These are phyloP conservation scores for Arabidopsis suecica DNA, from an alignment of 345 rosid species.

Conservation along the genomic window DNA sequence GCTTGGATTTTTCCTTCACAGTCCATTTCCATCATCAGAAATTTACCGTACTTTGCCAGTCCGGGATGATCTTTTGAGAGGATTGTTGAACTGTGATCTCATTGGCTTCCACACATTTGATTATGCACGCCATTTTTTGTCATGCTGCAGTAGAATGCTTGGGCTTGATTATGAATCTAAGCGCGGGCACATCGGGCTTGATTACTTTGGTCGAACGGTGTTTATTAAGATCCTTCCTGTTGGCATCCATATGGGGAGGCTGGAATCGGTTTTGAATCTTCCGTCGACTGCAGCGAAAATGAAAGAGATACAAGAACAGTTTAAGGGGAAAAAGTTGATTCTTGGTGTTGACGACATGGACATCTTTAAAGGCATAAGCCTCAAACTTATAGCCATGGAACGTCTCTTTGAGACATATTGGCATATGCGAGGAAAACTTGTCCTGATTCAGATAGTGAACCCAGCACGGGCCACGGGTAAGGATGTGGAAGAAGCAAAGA, in stretches of 20 bases:
- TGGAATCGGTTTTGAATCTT: conserved; percentile 71
- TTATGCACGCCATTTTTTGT: conserved; percentile 77
- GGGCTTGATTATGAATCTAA: conserved; percentile 87
- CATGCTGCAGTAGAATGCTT: conserved; percentile 87
- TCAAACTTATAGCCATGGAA: conserved; percentile 73
- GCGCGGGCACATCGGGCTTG: conserved; percentile 84
- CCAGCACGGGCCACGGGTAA: conserved; percentile 79
- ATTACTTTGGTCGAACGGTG: conserved; percentile 83
- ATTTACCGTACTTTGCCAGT: conserved; percentile 79
- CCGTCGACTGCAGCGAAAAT: conserved; percentile 63
- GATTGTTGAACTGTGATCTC: conserved; percentile 75
- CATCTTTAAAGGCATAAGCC: conserved; percentile 81
- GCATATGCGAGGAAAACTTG: conserved; percentile 65
- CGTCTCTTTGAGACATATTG: conserved; percentile 65
- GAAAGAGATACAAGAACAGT: conserved; percentile 64
- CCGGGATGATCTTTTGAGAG: conserved; percentile 69
- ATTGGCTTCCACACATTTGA: conserved; percentile 88
- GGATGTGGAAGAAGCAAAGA: conserved; percentile 78
- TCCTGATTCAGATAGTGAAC: conserved; percentile 78
- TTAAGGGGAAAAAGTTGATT: conserved; percentile 66
- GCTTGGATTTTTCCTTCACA: conserved; percentile 84
- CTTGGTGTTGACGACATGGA: conserved; percentile 90
- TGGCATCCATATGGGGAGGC: conserved; percentile 77
- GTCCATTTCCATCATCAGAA: conserved; percentile 84
- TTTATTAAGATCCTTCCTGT: conserved; percentile 74